Evolutionary conservation across 2,329 filamentous ascomycete species (phyloP).

Genomic region (Penicillium occitanis): DNA sequence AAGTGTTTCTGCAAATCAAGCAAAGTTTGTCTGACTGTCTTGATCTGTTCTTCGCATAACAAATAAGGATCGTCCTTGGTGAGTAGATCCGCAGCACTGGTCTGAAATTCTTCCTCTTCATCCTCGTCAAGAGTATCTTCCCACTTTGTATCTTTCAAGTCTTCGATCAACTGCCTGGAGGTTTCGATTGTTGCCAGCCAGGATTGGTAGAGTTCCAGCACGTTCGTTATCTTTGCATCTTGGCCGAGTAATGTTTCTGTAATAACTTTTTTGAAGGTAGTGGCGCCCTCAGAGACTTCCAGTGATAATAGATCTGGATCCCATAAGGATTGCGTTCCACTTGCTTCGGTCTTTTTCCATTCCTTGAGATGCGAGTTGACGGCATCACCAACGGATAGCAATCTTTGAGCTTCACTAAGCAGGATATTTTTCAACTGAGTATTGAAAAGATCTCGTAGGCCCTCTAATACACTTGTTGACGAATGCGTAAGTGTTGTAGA

Average conservation of each 20-base stretch:
- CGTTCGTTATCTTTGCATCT: constrained; percentile 63
- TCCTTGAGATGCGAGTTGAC: constrained; percentile 61
- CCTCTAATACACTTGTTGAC: constrained; percentile 65
- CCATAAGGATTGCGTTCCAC: constrained; percentile 64
- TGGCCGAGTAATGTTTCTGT: constrained; percentile 70
- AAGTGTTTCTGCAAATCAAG: constrained; percentile 50
- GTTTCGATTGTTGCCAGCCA: constrained; percentile 74
- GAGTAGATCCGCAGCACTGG: constrained; percentile 49
- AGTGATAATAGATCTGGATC: constrained; percentile 61
- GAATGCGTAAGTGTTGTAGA: constrained; percentile 56
- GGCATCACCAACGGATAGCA: constrained; percentile 65
- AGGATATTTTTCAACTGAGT: constrained; percentile 64
- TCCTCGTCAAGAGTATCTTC: constrained; percentile 41
- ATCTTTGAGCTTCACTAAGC: constrained; percentile 61
- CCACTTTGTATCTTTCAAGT: constrained; percentile 38
- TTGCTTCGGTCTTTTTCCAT: constrained; percentile 59
- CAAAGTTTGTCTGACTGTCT: constrained; percentile 59
- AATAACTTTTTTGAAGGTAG: constrained; percentile 67
- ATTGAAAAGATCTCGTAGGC: constrained; percentile 68
- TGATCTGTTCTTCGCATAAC: constrained; percentile 60
- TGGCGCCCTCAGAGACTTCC: constrained; percentile 65
- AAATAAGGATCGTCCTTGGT: constrained; percentile 69
- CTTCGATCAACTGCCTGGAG: constrained; percentile 34
- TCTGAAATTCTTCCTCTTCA: constrained; percentile 37
- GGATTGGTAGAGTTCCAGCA: constrained; percentile 63